phyloP scores from a whole-genome alignment of 2,329 filamentous ascomycete species.

The Fusarium sp. region DNA sequence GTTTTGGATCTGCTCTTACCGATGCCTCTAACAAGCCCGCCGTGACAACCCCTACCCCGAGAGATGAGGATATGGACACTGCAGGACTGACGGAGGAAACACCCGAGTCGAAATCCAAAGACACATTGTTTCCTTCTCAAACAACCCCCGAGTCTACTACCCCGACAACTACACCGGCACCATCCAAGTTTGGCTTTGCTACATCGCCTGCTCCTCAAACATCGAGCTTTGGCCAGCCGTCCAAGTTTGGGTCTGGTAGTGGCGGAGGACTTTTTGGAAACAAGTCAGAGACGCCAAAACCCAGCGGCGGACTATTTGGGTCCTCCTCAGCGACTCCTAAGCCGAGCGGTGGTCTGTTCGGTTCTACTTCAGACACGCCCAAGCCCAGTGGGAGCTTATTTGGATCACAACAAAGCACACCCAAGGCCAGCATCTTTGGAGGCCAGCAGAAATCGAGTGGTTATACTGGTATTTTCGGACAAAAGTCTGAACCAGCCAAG shows the following conservation, averaged over 20 bases:
- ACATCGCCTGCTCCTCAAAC: constrained; percentile 49
- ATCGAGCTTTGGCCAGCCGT: constrained; percentile 52
- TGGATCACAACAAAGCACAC: constrained; percentile 39
- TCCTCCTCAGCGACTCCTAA: constrained; percentile 35
- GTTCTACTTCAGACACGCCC: constrained; percentile 45
- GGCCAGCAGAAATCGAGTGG: constrained; percentile 36
- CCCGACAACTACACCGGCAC: constrained; percentile 63
- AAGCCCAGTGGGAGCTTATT: constrained; percentile 43
- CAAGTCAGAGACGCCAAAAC: constrained; percentile 43
- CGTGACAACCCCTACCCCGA: constrained; percentile 50
- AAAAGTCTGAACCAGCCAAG: constrained; percentile 32
- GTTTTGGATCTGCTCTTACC: constrained; percentile 68
- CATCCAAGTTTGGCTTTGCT: constrained; percentile 58
- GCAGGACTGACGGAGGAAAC: constrained; percentile 50
- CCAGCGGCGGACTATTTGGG: constrained; percentile 44
- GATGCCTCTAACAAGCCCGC: constrained; percentile 56
- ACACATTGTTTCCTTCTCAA: constrained; percentile 44
- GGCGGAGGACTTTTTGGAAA: constrained; percentile 46
- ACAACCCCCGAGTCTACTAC: constrained; percentile 55
- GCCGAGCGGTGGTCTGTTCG: constrained; percentile 33
- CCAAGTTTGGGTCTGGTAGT: constrained; percentile 42
- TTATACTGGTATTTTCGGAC: constrained; percentile 43
- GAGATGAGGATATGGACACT: constrained; percentile 66
- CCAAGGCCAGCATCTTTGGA: constrained; percentile 39
- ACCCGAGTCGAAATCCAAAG: constrained; percentile 52